Evolutionary conservation across 2,329 filamentous ascomycete genomes (phyloP), one percentile per base, ranked within the genome.

Genomic region (Aspergillus sp.): DNA sequence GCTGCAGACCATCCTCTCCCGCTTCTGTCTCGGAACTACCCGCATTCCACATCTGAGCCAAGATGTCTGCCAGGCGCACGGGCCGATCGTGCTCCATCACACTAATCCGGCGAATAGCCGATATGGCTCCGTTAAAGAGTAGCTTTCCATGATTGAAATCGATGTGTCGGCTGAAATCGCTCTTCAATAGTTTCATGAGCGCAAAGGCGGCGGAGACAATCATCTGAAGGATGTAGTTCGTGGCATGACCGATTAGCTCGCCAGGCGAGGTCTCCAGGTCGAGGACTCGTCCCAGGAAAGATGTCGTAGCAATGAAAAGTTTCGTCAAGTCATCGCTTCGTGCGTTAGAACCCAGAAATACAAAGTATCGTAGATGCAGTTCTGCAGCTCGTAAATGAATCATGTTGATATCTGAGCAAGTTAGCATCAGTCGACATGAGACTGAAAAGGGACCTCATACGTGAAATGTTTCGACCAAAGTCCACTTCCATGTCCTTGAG

Each of bases 141-240:
- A 75, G 69, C 44, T 78, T 76, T 19, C 78, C 78, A 38, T 77
- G 72, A 9, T 75, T 70, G 27, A 73, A 69, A 49, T 83, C 78
- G 12, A 79, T 72, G 32, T 78, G 74, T 17, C 71, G 68, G 13
- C 77, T 76, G 51, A 83, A 82, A 52, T 79, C 79, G 25, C 79
- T 82, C 60, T 84, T 83, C 47, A 84, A 70, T 1, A 85, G 71
- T 53, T 84, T 84, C 57, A 84, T 73, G 1, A 85, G 68, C 0
- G 80, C 79, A 53, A 83, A 83, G 2, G 78, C 80, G 4, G 78
- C 80, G 0, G 81, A 82, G 7, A 84, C 73, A 44, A 83, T 78
- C 74, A 84, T 83, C 58, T 84, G 81, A 57, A 83, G 76, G 48
- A 85, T 80, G 59, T 84, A 83, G 53, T 78, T 82, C 46, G 70